These are phyloP conservation scores for Lophiostoma macrostomum DNA, from an alignment of 495 filamentous ascomycete genomes.

Conservation along the genomic window DNA sequence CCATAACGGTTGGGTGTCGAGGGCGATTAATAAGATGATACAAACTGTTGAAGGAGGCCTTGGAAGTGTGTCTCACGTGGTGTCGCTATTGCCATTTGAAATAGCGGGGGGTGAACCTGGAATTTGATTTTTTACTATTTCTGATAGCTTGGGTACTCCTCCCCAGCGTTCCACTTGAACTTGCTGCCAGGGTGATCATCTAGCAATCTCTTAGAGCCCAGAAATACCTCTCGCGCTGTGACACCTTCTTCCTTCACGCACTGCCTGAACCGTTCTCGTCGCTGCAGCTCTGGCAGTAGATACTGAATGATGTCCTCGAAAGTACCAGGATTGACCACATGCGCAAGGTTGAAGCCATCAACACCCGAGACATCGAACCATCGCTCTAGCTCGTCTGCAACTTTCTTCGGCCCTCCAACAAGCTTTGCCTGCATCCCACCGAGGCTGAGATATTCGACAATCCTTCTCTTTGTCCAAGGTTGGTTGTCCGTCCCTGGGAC, in stretches of 20 bases:
- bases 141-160: too few relatives aligned
- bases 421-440: slow-evolving; percentile 53
- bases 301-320: slow-evolving; percentile 60
- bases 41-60: too few relatives aligned
- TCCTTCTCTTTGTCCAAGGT: slow-evolving; percentile 62
- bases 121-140: too few relatives aligned
- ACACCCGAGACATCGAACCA: slow-evolving; percentile 48
- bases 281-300: slow-evolving; percentile 54
- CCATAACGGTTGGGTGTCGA: too few relatives aligned
- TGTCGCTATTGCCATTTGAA: too few relatives aligned
- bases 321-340: slow-evolving; percentile 56
- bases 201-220: slow-evolving; percentile 36
- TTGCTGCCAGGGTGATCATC: slow-evolving; percentile 41
- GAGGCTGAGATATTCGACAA: slow-evolving; percentile 56
- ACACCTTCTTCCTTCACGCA: slow-evolving; percentile 44
- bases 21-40: too few relatives aligned
- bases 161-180: slow-evolving; percentile 12
- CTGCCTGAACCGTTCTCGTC: slow-evolving; percentile 52
- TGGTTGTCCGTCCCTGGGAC: slow-evolving; percentile 28
- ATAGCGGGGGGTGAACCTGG: too few relatives aligned
- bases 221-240: slow-evolving; percentile 50
- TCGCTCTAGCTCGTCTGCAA: slow-evolving; percentile 49
- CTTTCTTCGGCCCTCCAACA: slow-evolving; percentile 46
- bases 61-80: too few relatives aligned
- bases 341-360: slow-evolving; percentile 56